Evolutionary conservation across 768 basidiomycete genomes (phyloP).

Genomic region (Pisolithus orientalis): DNA sequence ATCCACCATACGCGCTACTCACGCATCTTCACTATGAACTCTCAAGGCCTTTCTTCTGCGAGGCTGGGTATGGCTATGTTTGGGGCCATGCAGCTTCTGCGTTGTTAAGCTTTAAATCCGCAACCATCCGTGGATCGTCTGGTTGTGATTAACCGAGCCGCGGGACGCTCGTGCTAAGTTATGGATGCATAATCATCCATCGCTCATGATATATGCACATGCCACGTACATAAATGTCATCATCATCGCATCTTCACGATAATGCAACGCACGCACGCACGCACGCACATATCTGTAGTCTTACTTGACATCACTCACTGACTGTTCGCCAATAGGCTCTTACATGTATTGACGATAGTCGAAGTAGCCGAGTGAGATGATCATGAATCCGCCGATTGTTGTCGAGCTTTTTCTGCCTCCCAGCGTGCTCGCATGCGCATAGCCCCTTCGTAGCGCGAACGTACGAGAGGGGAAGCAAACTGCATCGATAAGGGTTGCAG

Average conservation of each 20-base stretch:
- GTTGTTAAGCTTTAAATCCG: constrained; percentile 12
- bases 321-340: neutral
- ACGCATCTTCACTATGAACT: too few relatives aligned
- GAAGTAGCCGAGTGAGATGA: constrained; percentile 10
- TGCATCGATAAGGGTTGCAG: constrained; percentile 60
- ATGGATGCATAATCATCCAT: too few relatives aligned
- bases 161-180: too few relatives aligned
- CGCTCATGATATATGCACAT: too few relatives aligned
- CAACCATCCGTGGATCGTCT: constrained; percentile 13
- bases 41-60: too few relatives aligned
- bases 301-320: constrained; percentile 11
- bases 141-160: neutral
- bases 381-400: constrained; percentile 5
- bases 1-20: neutral
- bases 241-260: neutral
- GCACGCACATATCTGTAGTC: constrained; percentile 7
- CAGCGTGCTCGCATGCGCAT: constrained; percentile 69
- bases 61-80: too few relatives aligned
- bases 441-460: constrained; percentile 62
- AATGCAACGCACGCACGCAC: constrained; percentile 15
- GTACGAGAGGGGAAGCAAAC: constrained; percentile 48
- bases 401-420: constrained; percentile 51
- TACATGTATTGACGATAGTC: neutral
- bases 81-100: neutral
- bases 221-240: too few relatives aligned